These are phyloP conservation scores for Pestalotiopsis sp. DNA, from an alignment of 2,329 filamentous ascomycete species.

Conservation along the genomic window DNA sequence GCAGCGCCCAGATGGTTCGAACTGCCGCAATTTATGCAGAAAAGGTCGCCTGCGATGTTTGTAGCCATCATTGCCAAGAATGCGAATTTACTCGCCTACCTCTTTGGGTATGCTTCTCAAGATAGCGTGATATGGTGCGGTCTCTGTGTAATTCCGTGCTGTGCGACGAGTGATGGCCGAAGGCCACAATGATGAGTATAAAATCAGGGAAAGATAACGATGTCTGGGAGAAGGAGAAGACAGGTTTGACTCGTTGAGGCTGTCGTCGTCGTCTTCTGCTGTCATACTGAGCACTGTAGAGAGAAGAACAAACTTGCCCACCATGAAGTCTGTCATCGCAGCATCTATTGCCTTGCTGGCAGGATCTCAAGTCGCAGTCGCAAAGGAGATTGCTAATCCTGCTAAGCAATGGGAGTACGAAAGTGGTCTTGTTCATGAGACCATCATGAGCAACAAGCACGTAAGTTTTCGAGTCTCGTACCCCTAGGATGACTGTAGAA, in stretches of 20 bases:
- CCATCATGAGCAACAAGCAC: conserved; percentile 17
- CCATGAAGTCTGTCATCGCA: not conserved
- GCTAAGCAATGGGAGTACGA: conserved; percentile 13
- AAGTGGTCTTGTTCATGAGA: conserved; percentile 16
- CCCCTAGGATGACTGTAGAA: no score
- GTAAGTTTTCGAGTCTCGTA: not conserved
- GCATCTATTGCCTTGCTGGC: conserved; percentile 6
- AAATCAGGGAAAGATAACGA: not conserved
- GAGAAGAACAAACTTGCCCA: not conserved
- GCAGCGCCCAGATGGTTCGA: not conserved
- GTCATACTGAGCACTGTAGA: not conserved
- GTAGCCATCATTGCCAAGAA: not conserved
- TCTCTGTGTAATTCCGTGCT: not conserved
- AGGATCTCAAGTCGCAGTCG: conserved; percentile 3
- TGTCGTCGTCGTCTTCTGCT: not conserved
- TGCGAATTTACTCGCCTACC: not conserved
- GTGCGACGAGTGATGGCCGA: not conserved
- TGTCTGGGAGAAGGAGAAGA: not conserved
- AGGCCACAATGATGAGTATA: not conserved
- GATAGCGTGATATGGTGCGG: conserved; percentile 12
- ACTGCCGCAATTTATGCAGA: conserved; percentile 1
- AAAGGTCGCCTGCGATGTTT: not conserved
- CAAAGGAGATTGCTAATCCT: conserved; percentile 12
- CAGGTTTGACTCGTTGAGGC: not conserved
- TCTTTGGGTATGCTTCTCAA: conserved; percentile 9